Evolutionary conservation across 352 stramenopile species (phyloP), one percentile per base, ranked within the genome.

Genomic region (Globisporangium megalacanthum): DNA sequence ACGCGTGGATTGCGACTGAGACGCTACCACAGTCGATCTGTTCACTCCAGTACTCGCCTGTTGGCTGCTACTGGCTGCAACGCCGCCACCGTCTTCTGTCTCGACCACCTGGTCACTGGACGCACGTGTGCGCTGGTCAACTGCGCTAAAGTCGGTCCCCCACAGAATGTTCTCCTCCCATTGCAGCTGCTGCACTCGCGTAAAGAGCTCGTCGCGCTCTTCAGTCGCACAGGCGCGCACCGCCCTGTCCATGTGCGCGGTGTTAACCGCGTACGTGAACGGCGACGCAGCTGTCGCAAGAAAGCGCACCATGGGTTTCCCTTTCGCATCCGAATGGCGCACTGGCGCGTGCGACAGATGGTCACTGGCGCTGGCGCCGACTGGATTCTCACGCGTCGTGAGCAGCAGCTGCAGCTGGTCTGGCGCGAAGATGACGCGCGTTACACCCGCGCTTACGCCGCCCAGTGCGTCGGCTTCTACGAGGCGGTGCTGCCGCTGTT

Each of bases 141-240:
- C 54, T 6, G 58, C 44, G 4, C 65, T 64, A 46, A 88, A 84
- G 44, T 89, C 79, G 22, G 84, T 68, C 0, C 80, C 83, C 83
- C 85, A 95, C 9, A 90, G 62, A 25, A 95, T 93, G 48, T 83
- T 70, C 10, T 92, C 73, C 61, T 95, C 85, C 85, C 85, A 95
- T 5, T 65, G 72, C 4, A 93, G 55, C 49, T 95, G 85, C 63
- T 92, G 75, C 29, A 93, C 83, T 44, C 88, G 91, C 29, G 88
- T 68, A 55, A 92, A 95, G 41, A 91, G 62, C 14, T 71, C 76
- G 44, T 92, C 79, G 39, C 54, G 64, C n/a, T 73, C 58, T 3
- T 60, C 52, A 17, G 69, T 22, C 9, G 58, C 31, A 60, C 64
- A 13, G 2, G 7, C 35, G 10, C 7, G 35, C 25, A 29, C 25